Evolutionary conservation across 208 protist species (phyloP).

Genomic region (Leptomonas seymouri): DNA sequence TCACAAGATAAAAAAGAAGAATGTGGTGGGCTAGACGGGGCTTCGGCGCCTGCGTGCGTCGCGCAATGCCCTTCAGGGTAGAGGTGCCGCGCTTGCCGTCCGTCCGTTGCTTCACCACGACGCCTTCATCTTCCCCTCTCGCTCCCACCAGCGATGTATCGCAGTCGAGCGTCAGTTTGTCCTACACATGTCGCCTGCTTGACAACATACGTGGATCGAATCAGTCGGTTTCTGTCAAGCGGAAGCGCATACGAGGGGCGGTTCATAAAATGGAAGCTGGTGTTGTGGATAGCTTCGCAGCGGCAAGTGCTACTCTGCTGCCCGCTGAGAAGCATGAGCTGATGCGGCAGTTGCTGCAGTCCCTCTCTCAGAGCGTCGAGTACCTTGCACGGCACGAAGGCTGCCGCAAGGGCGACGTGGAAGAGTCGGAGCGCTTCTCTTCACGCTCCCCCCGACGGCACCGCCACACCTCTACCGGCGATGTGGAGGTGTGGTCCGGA

Average conservation of each 20-base stretch:
- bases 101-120: conserved; percentile 2
- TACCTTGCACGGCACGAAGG: conserved; percentile 25
- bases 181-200: conserved; percentile 29
- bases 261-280: conserved; percentile 54
- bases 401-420: background rate
- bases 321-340: conserved; percentile 9
- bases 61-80: no score
- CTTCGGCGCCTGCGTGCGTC: conserved; percentile 1
- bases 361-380: conserved; percentile 4
- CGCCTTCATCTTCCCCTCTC: background rate
- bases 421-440: conserved; percentile 19
- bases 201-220: conserved; percentile 14
- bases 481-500: conserved; percentile 51
- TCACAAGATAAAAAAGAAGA: no score
- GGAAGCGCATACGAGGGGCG: conserved; percentile 50
- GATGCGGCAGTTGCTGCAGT: conserved; percentile 22
- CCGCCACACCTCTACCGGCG: conserved; percentile 4
- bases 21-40: conserved; percentile 9
- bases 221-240: conserved; percentile 23
- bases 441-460: background rate
- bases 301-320: conserved; percentile 2
- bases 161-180: background rate
- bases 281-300: conserved; percentile 53
- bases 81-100: background rate
- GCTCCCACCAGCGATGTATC: background rate